Conservation (phyloP, 345 rosid genomes). For the Eucalyptus dawsonii region DNA sequence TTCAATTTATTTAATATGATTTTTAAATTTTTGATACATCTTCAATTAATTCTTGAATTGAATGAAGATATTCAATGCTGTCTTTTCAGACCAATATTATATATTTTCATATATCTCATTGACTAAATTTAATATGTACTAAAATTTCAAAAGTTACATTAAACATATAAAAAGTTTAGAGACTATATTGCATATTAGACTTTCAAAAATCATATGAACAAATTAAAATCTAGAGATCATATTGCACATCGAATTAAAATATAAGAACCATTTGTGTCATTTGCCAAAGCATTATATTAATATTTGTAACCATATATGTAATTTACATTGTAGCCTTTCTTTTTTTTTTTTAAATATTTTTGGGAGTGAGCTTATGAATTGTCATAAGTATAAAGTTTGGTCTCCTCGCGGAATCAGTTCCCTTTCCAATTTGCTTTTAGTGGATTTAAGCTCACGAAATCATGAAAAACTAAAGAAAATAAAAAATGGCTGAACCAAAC, state of each 20-base stretch:
- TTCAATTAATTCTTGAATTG: no score
- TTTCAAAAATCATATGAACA: rapidly evolving
- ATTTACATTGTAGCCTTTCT: neutral
- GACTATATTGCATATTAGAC: rapidly evolving
- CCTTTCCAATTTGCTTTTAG: neutral
- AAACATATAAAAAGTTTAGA: rapidly evolving
- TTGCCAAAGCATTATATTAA: neutral
- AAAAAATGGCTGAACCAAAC: rapidly evolving
- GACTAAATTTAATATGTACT: no score
- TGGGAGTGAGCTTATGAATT: neutral
- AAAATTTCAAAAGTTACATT: rapidly evolving
- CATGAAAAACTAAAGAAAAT: neutral
- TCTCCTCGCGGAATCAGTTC: rapidly evolving
- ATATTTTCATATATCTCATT: no score
- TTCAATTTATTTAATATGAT: rapidly evolving
- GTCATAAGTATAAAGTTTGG: neutral
- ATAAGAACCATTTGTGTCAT: neutral
- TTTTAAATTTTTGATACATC: rapidly evolving
- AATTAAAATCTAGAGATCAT: no score
- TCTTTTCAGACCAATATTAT: rapidly evolving
- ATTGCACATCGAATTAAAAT: no score
- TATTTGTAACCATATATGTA: rapidly evolving
- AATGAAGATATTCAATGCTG: rapidly evolving
- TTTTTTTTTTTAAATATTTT: neutral
- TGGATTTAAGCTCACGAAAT: neutral